Base-by-base conservation (phyloP, 1,284 basidiomycete genomes). In the Wolfiporia cocos region DNA sequence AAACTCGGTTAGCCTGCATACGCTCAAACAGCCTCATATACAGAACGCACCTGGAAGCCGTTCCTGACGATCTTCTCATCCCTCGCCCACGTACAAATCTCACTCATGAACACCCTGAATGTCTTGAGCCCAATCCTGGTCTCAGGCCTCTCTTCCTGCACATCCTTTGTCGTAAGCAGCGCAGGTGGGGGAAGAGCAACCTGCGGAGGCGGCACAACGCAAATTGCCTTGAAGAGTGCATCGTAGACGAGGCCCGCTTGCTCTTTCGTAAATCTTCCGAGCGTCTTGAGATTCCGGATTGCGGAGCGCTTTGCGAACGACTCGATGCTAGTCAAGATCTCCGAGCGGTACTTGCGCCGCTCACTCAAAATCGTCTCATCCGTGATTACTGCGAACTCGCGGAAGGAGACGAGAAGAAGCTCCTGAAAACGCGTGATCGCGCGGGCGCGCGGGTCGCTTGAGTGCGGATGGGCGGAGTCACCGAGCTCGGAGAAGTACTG, bases 351-450 rank as follows among this genome's bases (percentile, higher is more conserved):
- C 31, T 86, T 79, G 49, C 81, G 79, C 21, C 96, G 82, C 64
- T 99, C 95, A 15, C 77, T 76, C 15, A 82, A 76, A 53, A 99
- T 98, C 11, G 90, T 91, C 23, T 99, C 96, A 57, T 98, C 94
- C 0, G 92, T 95, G 61, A 99, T 95, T 49, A 93, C 76, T 19
- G 92, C 87, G 63, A 99, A 99, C 63, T 99, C 96, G 43, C 96
- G 81, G 77, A 97, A 97, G 1, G 94, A 94, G 41, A 97, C 86
- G 5, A 97, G 82, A 11, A 95, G 78, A 3, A 99, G 79, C 65
- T 99, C 94, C 64, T 99, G 96, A 75, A 99, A 99, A 48, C 91
- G 88, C 17, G 95, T 98, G 56, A 99, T 96, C 32, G 93, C 91
- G 15, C 92, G 87, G 5, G 92, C 81, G 17, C 93, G 84, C 3